Conservation (phyloP, 2,329 filamentous ascomycete genomes). For the Cordyceps cateniannulata region DNA sequence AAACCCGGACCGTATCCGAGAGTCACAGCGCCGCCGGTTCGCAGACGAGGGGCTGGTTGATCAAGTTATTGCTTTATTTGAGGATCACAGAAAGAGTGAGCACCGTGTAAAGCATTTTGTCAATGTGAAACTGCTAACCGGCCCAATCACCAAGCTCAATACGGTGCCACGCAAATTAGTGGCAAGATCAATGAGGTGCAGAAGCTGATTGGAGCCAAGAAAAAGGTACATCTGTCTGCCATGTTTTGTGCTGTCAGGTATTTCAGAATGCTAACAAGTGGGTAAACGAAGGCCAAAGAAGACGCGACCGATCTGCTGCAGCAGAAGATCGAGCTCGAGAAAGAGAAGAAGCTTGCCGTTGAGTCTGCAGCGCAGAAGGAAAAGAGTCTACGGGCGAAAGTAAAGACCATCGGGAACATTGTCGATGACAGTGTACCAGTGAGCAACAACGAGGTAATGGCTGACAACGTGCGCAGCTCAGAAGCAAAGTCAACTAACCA, state of each 20-base stretch:
- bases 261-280: neutral
- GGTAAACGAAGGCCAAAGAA: constrained; percentile 62
- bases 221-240: constrained; percentile 55
- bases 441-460: constrained; percentile 66
- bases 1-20: constrained; percentile 83
- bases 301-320: constrained; percentile 73
- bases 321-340: constrained; percentile 70
- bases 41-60: constrained; percentile 81
- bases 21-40: constrained; percentile 78
- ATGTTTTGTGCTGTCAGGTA: neutral
- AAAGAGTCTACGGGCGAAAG: constrained; percentile 64
- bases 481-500: neutral
- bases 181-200: constrained; percentile 82
- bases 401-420: constrained; percentile 63
- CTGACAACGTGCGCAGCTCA: neutral
- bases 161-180: constrained; percentile 72
- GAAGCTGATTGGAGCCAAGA: constrained; percentile 85
- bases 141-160: constrained; percentile 44
- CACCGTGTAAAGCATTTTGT: constrained; percentile 1
- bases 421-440: constrained; percentile 85
- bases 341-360: constrained; percentile 74
- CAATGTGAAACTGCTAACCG: neutral
- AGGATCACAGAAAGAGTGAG: constrained; percentile 73
- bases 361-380: constrained; percentile 73
- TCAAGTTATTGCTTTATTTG: constrained; percentile 79